Base-by-base conservation (phyloP, 345 rosid genomes). In the Moricandia moricandioides region DNA sequence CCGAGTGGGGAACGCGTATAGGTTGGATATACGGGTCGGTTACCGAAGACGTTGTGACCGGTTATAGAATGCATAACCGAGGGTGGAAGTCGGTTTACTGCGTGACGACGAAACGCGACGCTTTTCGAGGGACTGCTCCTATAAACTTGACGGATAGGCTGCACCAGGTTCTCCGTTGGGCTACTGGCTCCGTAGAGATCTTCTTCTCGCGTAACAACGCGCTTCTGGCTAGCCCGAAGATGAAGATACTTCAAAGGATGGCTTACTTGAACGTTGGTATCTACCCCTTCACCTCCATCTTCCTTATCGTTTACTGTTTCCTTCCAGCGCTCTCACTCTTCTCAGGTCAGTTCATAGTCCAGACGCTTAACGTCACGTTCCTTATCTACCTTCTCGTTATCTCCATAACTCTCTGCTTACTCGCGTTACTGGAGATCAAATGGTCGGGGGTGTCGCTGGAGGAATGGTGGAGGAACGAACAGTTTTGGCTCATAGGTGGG, bases 11-110 rank as follows among this genome's bases (percentile, higher is more conserved):
- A 26, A 77, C 83, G 0, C 91, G 98, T 14, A 83, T 90, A 7
- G 97, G 98, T 10, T 94, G 98, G 98, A 94, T 93, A 76, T 93
- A 93, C 56, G 98, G 98, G 35, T 93, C 98, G n/a, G 97, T 93
- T n/a, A 93, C 98, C 0, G 98, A 93, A 83, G 98, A 93, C 67
- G 98, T 94, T 58, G 98, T 94, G 79, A 94, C 98, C 0, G 98
- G 98, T 37, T 93, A 93, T 75, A 82, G 98, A 60, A 93, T 93
- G 98, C 98, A 93, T 85, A 91, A 93, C 84, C 72, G 98, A 56
- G 98, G 97, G 57, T 93, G 98, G 98, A 93, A 89, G 72, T 93
- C 98, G 1, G 97, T 93, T 65, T 93, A 93, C 78, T 93, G 98
- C 34, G 98, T 91, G 69, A 93, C 98, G n/a, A 93, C 98, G n/a